Evolutionary conservation across 169 alveolate genomes (phyloP).

Genomic region (Miamiensis avidus): DNA sequence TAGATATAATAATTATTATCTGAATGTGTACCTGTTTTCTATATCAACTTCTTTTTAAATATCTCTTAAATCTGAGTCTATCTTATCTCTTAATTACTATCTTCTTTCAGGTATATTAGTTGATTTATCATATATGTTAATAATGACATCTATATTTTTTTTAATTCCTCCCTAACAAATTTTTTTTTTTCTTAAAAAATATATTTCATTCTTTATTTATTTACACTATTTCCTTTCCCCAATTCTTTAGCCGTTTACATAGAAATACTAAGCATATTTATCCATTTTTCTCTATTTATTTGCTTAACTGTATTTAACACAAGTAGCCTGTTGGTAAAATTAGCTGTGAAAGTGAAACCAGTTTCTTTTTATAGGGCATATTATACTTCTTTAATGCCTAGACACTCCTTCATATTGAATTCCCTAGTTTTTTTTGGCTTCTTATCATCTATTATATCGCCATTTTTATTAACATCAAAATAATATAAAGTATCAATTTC

Average conservation of each 20-base stretch:
- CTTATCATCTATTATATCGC: not conserved
- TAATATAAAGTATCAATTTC: slow-evolving; percentile 20
- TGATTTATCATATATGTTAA: slow-evolving; percentile 6
- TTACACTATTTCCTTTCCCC: not conserved
- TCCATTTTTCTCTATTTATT: slow-evolving; percentile 8
- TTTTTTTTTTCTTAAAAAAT: too few relatives aligned
- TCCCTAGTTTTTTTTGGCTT: not conserved
- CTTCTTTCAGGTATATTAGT: not conserved
- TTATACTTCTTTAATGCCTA: slow-evolving; percentile 6
- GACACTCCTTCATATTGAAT: slow-evolving; percentile 2
- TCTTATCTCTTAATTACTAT: slow-evolving; percentile 1
- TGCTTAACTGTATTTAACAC: slow-evolving; percentile 20
- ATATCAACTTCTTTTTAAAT: not conserved
- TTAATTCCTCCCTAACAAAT: slow-evolving; percentile 2
- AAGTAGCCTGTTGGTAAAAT: slow-evolving; percentile 20
- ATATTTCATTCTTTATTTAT: too few relatives aligned
- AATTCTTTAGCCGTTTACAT: slow-evolving; percentile 21
- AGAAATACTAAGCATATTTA: slow-evolving; percentile 9
- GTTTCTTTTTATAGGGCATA: slow-evolving; percentile 28
- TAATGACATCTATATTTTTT: slow-evolving; percentile 25
- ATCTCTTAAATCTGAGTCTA: slow-evolving; percentile 12
- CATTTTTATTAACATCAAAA: slow-evolving; percentile 6
- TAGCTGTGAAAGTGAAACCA: slow-evolving; percentile 21
- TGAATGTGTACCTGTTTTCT: not conserved
- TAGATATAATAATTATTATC: not conserved